These are phyloP conservation scores for Marchantia paleacea DNA, from an alignment of 225 moss, liverwort and hornwort species.

Conservation along the genomic window DNA sequence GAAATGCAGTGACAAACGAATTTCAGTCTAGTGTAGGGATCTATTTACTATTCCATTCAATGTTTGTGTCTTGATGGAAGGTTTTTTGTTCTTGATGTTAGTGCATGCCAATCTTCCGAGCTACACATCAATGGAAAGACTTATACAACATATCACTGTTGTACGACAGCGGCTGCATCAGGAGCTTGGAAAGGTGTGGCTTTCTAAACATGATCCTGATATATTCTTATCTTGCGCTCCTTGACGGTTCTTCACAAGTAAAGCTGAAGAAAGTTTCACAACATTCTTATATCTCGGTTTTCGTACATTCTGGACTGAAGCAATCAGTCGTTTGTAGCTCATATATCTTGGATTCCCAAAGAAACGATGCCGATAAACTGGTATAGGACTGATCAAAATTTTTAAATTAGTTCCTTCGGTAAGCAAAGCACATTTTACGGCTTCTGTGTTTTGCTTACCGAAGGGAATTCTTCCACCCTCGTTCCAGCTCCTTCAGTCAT, in stretches of 20 bases:
- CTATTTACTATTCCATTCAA: background rate
- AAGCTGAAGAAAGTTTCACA: background rate
- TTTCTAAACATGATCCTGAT: background rate
- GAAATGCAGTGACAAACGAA: background rate
- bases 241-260: background rate
- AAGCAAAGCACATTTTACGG: background rate
- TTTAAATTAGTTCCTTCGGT: background rate
- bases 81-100: slow-evolving; percentile 24
- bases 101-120: slow-evolving; percentile 88
- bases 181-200: slow-evolving; percentile 75
- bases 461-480: background rate
- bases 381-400: background rate
- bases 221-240: background rate
- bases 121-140: slow-evolving; percentile 85
- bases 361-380: background rate
- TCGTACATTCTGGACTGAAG: background rate
- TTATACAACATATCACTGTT: slow-evolving; percentile 77
- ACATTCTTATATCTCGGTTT: background rate
- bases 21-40: background rate
- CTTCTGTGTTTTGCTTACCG: background rate
- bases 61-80: background rate
- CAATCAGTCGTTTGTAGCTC: background rate
- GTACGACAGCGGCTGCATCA: slow-evolving; percentile 78
- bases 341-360: background rate
- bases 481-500: background rate